These are phyloP conservation scores for Penicillium sp. DNA, from an alignment of 2,329 filamentous ascomycete genomes.

Conservation along the genomic window DNA sequence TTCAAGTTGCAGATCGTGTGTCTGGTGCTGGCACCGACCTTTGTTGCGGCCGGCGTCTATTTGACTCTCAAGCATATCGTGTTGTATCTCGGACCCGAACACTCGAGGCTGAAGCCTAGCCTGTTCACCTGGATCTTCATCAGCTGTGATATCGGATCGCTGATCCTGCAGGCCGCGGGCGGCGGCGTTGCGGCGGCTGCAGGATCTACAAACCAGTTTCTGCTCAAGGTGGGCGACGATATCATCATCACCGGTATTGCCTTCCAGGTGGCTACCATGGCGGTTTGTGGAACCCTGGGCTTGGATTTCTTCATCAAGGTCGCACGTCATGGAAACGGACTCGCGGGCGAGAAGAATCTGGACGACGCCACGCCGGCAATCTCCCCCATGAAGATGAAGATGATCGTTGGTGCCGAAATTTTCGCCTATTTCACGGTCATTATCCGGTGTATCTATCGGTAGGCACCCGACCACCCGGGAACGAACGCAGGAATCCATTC, in stretches of 20 bases:
- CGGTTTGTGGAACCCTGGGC: conserved; percentile 36
- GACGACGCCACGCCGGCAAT: conserved; percentile 22
- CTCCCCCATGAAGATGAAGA: conserved; percentile 20
- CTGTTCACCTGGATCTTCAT: conserved; percentile 62
- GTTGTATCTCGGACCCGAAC: conserved; percentile 52
- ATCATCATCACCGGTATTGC: conserved; percentile 60
- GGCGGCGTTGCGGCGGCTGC: conserved; percentile 58
- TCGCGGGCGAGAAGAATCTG: conserved; percentile 27
- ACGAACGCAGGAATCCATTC: not conserved
- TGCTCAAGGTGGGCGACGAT: conserved; percentile 51
- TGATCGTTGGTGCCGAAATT: conserved; percentile 29
- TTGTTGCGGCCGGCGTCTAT: conserved; percentile 56
- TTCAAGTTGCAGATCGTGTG: conserved; percentile 58
- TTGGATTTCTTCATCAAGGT: conserved; percentile 49
- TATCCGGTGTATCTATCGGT: conserved; percentile 47
- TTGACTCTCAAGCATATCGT: conserved; percentile 58
- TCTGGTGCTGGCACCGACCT: conserved; percentile 58
- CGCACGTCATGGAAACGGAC: conserved; percentile 24
- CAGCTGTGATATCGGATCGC: conserved; percentile 56
- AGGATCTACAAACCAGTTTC: conserved; percentile 32
- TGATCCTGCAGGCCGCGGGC: conserved; percentile 58
- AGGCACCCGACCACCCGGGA: conserved; percentile 2
- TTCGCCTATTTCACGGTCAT: conserved; percentile 42
- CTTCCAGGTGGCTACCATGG: conserved; percentile 55
- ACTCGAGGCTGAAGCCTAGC: conserved; percentile 48